Evolutionary conservation across 2,329 filamentous ascomycete species (phyloP), one percentile per base, ranked within the genome.

Genomic region (Venturia oleaginea): DNA sequence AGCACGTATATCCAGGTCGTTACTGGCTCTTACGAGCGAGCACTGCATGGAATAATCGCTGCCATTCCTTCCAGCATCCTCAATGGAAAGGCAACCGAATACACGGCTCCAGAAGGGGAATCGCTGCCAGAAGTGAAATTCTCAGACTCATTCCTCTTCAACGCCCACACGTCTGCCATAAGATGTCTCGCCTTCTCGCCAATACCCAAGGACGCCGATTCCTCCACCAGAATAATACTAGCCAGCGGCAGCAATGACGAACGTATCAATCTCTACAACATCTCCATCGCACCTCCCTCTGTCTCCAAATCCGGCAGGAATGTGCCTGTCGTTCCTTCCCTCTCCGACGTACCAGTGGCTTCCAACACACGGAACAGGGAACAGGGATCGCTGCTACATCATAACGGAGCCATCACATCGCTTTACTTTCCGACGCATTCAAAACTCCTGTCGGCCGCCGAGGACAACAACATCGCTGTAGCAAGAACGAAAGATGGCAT

Each of bases 231-330:
- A 74, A 84, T 96, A 61, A 87, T 94, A 69, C 85, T 99, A 60
- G 94, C 94, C 15, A 96, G 90, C 11, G 94, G 94, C 69, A 89
- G 90, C 75, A 95, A 91, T 30, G 94, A 99, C 76, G 92, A 97
- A 77, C 86, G 91, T 67, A 90, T 99, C 78, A 97, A 99, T 73
- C 83, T 99, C 64, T 99, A 96, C 81, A 91, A 87, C 66, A 80
- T 99, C 64, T 96, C 92, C 22, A 78, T 77, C 10, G 76, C 78
- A 8, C 77, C 78, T 1, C 32, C 85, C 86, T 63, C 86, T 83
- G 65, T 82, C 75, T 70, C 77, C 77, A 68, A 85, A 79, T 73
- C 79, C 81, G 67, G 80, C 81, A 67, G 83, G 22, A 78, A 81
- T 3, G 77, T 83, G 2, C 79, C 81, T 3, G 76, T 83, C 2